Conservation (phyloP, 176 grass and related monocot genomes). For the Musa troglodytarum region DNA sequence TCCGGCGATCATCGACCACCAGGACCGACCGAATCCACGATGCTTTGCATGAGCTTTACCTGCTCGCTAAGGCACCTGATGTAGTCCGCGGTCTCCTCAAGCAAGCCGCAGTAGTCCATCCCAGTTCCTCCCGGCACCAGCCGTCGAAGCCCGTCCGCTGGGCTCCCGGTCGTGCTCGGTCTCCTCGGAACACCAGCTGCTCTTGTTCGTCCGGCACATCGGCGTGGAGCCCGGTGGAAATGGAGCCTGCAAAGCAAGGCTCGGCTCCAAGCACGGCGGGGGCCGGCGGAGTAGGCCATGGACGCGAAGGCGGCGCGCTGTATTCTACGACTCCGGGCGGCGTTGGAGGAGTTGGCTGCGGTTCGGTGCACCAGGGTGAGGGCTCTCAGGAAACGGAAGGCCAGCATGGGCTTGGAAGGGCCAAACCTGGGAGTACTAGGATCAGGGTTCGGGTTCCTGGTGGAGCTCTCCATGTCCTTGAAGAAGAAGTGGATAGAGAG, state of each 20-base stretch:
- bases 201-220: neutral
- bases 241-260: slow-evolving; percentile 10
- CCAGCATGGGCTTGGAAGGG: neutral
- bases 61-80: slow-evolving; percentile 51
- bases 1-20: neutral
- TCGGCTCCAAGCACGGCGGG: neutral
- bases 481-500: neutral
- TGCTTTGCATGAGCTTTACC: slow-evolving; percentile 80
- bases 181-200: neutral
- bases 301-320: slow-evolving; percentile 1
- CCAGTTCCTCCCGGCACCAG: slow-evolving; percentile 55
- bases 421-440: neutral
- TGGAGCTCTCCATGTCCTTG: neutral
- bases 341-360: neutral
- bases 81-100: slow-evolving; percentile 90
- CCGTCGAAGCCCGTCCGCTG: slow-evolving; percentile 35
- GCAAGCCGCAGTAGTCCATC: slow-evolving; percentile 74
- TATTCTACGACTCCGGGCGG: neutral
- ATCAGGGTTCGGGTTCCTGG: neutral
- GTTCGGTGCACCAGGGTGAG: neutral
- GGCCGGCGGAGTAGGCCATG: slow-evolving; percentile 8
- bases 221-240: no score
- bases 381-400: slow-evolving; percentile 2
- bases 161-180: no score
- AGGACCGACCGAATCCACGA: slow-evolving; percentile 54